Conservation (phyloP, 805 yeast genomes). For the Hanseniaspora lindneri region DNA sequence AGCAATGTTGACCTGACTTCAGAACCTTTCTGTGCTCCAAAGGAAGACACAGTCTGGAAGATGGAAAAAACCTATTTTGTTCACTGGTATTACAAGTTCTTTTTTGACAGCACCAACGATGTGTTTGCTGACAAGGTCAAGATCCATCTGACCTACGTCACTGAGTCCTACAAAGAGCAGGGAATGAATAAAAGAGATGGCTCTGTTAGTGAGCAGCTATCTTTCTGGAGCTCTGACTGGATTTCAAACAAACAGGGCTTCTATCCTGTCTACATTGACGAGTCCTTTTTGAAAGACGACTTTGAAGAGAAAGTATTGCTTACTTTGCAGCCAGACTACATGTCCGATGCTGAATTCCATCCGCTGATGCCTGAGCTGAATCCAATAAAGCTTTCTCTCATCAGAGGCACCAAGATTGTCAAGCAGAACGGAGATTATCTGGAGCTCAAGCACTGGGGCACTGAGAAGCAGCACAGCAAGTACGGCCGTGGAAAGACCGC, state of each 20-base stretch:
- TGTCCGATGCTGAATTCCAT: constrained; percentile 55
- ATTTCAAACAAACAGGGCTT: constrained; percentile 48
- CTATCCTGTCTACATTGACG: constrained; percentile 47
- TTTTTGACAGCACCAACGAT: constrained; percentile 29
- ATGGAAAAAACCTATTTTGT: constrained; percentile 57
- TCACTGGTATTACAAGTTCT: constrained; percentile 68
- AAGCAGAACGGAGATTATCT: constrained; percentile 35
- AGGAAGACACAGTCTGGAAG: constrained; percentile 45
- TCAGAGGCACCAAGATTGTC: constrained; percentile 33
- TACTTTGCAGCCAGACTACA: constrained; percentile 60
- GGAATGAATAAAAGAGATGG: constrained; percentile 41
- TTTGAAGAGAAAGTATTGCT: constrained; percentile 47
- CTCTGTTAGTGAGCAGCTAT: constrained; percentile 21
- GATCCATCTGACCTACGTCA: constrained; percentile 54
- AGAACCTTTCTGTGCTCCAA: constrained; percentile 81
- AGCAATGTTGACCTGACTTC: constrained; percentile 29
- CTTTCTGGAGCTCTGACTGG: constrained; percentile 69
- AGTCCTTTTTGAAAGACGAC: constrained; percentile 51
- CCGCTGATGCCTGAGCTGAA: constrained; percentile 30
- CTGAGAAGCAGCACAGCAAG: constrained; percentile 26
- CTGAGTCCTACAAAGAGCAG: constrained; percentile 42
- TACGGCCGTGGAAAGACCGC: constrained; percentile 28
- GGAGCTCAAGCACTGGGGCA: constrained; percentile 36
- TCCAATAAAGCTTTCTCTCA: constrained; percentile 39
- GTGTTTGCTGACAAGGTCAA: constrained; percentile 49